These are phyloP conservation scores for Acorus gramineus DNA, from an alignment of 106 monocot genomes.

Conservation along the genomic window DNA sequence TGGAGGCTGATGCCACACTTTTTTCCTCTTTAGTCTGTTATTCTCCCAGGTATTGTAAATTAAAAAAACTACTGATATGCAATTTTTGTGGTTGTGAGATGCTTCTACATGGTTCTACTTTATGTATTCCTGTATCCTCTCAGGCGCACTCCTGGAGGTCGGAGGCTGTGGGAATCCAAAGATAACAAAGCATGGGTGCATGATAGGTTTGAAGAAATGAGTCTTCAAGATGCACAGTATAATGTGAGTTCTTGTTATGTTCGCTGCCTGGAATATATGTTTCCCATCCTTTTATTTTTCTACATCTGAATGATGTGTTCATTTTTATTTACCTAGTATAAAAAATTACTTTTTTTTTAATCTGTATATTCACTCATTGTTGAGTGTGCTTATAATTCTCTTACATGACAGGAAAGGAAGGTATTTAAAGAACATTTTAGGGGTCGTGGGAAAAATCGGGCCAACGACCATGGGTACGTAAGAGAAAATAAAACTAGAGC, in stretches of 20 bases:
- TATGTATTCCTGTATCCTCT: not conserved
- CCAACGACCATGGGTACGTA: conserved; percentile 12
- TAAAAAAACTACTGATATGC: no score
- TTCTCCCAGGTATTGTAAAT: no score
- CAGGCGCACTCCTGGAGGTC: conserved; percentile 56
- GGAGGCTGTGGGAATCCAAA: conserved; percentile 81
- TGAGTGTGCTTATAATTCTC: not conserved
- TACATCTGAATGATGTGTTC: no score
- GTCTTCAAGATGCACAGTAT: conserved; percentile 42
- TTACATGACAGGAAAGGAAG: conserved; percentile 16
- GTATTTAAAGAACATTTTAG: conserved; percentile 28
- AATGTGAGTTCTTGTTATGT: conserved; percentile 17
- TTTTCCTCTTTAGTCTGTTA: no score
- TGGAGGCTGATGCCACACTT: no score
- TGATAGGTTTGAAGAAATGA: conserved; percentile 99
- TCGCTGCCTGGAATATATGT: not conserved
- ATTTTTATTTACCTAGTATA: no score
- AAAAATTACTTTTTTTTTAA: no score
- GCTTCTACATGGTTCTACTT: no score
- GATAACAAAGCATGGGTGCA: conserved; percentile 94
- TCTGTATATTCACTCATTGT: no score
- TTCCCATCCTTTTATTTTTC: not conserved
- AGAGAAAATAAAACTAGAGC: conserved; percentile 22
- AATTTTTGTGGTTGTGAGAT: no score
- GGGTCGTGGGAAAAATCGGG: conserved; percentile 30